These are phyloP conservation scores for Carex arenaria DNA, from an alignment of 202 grass and related monocot species.

Conservation along the genomic window DNA sequence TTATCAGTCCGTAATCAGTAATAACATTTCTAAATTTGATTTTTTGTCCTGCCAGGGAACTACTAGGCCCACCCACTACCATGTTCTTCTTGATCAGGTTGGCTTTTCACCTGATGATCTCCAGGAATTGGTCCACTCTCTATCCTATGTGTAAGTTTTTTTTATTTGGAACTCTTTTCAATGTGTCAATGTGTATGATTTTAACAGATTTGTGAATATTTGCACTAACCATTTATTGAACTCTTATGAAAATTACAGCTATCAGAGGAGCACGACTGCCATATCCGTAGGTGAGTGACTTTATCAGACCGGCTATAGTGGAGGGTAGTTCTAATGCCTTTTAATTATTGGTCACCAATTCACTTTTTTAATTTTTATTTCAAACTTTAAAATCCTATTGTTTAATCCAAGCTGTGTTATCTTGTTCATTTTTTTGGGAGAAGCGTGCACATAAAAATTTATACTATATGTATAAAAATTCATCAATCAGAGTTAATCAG, in stretches of 20 bases:
- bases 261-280: constrained; percentile 72
- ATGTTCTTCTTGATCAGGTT: constrained; percentile 77
- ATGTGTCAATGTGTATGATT: not conserved
- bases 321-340: no score
- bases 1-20: not conserved
- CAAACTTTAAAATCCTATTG: no score
- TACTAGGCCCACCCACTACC: constrained; percentile 72
- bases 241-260: constrained; percentile 26
- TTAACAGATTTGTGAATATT: not conserved
- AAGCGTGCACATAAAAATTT: no score
- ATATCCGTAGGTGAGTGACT: constrained; percentile 56
- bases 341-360: no score
- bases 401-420: no score
- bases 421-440: no score
- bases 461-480: no score
- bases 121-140: constrained; percentile 62
- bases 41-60: constrained; percentile 45
- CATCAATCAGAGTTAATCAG: no score
- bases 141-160: constrained; percentile 59
- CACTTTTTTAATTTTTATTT: no score
- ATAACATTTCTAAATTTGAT: not conserved
- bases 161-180: not conserved
- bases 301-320: not conserved
- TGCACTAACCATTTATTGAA: not conserved
- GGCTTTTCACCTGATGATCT: constrained; percentile 60